Conservation (phyloP, 169 alveolate species). For the Eimeria maxima region DNA sequence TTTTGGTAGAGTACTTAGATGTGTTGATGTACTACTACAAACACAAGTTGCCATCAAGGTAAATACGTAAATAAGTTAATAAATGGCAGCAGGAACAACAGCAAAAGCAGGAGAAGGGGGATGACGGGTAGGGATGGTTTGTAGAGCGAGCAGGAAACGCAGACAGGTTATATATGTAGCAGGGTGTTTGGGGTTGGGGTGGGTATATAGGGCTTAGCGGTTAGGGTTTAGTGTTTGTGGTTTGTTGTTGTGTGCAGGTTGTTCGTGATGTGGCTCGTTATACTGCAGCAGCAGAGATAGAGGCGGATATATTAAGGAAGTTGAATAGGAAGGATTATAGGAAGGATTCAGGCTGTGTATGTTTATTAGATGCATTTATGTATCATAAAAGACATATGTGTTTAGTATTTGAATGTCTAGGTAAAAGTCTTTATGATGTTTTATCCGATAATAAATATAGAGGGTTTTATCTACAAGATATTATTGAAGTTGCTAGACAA, state of each 20-base stretch:
- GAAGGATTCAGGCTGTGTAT: conserved; percentile 91
- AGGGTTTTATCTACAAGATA: conserved; percentile 96
- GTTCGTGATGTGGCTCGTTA: conserved; percentile 97
- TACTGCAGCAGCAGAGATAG: conserved; percentile 98
- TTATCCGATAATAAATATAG: conserved; percentile 95
- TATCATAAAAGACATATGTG: conserved; percentile 93
- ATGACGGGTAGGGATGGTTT: too few species aligned
- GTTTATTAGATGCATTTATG: conserved; percentile 94
- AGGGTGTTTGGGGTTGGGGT: neutral
- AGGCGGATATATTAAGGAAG: conserved; percentile 95
- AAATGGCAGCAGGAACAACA: neutral
- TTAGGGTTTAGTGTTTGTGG: conserved; percentile 12
- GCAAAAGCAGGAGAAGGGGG: neutral
- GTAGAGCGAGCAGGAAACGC: neutral
- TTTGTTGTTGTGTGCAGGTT: conserved; percentile 84
- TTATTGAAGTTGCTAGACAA: conserved; percentile 96
- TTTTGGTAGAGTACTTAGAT: conserved; percentile 98
- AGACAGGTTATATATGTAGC: neutral
- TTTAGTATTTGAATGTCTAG: conserved; percentile 97
- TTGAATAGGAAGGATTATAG: conserved; percentile 92
- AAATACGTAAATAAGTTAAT: neutral
- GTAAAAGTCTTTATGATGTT: conserved; percentile 97
- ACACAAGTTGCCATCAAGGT: conserved; percentile 95
- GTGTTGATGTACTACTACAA: conserved; percentile 91
- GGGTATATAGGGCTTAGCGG: neutral